Percentiles rank a stretch among this genome's conserved stretches.
Evolutionary conservation across 129 eudicot genomes (phyloP).

Genomic region (sunflower (Helianthus annuus)): DNA sequence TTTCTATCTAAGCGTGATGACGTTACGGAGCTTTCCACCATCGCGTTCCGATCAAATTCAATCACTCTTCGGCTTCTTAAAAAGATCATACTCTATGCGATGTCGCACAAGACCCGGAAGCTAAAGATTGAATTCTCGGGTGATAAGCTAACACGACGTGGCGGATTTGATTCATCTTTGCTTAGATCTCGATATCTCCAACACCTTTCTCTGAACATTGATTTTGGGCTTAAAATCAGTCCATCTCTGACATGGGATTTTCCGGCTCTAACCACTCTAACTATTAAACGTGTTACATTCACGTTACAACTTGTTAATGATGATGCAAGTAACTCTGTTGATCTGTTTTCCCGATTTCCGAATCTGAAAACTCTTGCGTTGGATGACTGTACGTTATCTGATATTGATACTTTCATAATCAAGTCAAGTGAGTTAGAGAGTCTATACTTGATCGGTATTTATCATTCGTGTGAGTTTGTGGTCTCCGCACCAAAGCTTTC

Average conservation of each 20-base stretch:
- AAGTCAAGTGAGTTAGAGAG: constrained; percentile 20
- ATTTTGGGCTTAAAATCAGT: constrained; percentile 7
- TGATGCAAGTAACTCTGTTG: constrained; percentile 19
- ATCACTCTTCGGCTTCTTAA: no score
- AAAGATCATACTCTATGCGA: no score
- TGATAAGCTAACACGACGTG: constrained; percentile 22
- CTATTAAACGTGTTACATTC: constrained; percentile 17
- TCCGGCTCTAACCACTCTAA: constrained; percentile 20
- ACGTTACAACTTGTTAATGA: neutral
- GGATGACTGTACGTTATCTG: neutral
- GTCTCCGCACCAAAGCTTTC: constrained; percentile 29
- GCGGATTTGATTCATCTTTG: constrained; percentile 16
- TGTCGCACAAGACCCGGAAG: neutral
- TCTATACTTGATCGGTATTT: constrained; percentile 2
- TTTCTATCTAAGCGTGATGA: no score
- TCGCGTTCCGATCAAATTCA: no score
- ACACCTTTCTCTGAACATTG: constrained; percentile 1
- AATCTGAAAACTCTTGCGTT: constrained; percentile 15
- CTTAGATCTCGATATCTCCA: constrained; percentile 23
- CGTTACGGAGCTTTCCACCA: no score
- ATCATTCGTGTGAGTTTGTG: constrained; percentile 5
- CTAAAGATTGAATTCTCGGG: constrained; percentile 21
- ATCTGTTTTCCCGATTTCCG: constrained; percentile 21
- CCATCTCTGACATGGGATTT: constrained; percentile 25
- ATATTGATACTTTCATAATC: constrained; percentile 15